Base-by-base conservation (phyloP, 1,284 basidiomycete genomes). In the Cystobasidiaceae sp. region DNA sequence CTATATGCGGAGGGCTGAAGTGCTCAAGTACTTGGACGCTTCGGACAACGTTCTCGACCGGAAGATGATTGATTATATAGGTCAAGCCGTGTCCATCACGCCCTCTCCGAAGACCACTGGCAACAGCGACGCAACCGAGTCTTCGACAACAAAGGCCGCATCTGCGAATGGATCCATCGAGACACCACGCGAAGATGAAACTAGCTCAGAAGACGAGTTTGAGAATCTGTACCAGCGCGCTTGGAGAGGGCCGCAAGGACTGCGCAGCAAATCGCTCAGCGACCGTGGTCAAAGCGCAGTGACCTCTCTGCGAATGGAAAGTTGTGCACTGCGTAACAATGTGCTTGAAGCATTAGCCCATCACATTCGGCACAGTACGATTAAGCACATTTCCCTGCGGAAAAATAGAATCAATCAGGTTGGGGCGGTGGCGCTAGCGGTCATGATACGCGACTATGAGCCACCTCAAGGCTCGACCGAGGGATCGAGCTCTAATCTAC, bases 361-460 rank as follows among this genome's bases (percentile, higher is more conserved):
- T 67, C 84, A 83, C 9, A 84, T 96, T 19, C 86, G 92, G 3
- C 85, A 84, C 0, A 93, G 90, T 0, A 85, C 86, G 0, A 78
- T 97, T 54, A 84, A 85, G 69, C 90, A 96, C 72, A 86, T 96
- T 59, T 94, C 91, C 0, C 79, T 96, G 13, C 84, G 92, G 27
- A 83, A 89, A 57, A 94, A 96, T 76, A 84, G 84, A 55, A 94
- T 96, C 71, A 85, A 82, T 39, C 82, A 85, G 0, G 83, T 86
- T 0, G 90, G 90, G 21, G 90, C 88, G 1, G 90, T 96, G 2
- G 87, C 90, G 0, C 81, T 97, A n/a, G 91, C 92, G 0, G 82
- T 94, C 55, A 93, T 96, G 89, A 91, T 96, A 69, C 85, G 89
- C 63, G 93, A 97, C 76, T 96, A 94, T 74, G 89, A 90, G 3